Evolutionary conservation across 139 green algal genomes (phyloP).

Genomic region (Astrephomene gubernaculifera): DNA sequence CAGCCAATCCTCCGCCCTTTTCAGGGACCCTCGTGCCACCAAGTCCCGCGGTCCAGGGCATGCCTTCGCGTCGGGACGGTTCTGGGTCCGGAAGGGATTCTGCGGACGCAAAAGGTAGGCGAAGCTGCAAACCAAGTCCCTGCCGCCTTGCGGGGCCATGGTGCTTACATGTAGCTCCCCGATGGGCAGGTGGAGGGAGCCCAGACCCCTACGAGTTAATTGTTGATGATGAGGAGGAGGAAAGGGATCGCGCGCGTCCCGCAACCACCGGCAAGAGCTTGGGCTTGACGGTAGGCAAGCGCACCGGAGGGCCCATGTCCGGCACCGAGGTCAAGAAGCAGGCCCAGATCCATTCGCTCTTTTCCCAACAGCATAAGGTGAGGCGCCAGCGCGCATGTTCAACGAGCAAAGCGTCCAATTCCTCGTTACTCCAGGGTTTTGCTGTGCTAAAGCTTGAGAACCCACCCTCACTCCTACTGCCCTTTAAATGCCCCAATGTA

Average conservation of each 20-base stretch:
- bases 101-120: not conserved
- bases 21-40: slow-evolving; percentile 2
- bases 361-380: not conserved
- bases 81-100: not conserved
- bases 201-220: not conserved
- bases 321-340: slow-evolving; percentile 23
- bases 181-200: not conserved
- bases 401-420: too few species aligned
- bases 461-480: too few species aligned
- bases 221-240: not conserved
- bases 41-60: not conserved
- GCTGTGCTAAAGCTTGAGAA: too few species aligned
- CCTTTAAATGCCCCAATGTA: too few species aligned
- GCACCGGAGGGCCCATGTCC: not conserved
- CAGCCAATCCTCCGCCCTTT: not conserved
- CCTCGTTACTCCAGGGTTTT: too few species aligned
- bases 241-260: too few species aligned
- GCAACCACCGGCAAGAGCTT: not conserved
- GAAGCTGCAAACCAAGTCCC: too few species aligned
- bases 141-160: not conserved
- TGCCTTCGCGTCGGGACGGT: slow-evolving; percentile 20
- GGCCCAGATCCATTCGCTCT: not conserved
- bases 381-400: too few species aligned
- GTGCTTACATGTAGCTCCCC: not conserved
- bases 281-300: slow-evolving; percentile 4